Evolutionary conservation across 768 basidiomycete genomes (phyloP), one percentile per base, ranked within the genome.

Genomic region (Trametes meyenii): DNA sequence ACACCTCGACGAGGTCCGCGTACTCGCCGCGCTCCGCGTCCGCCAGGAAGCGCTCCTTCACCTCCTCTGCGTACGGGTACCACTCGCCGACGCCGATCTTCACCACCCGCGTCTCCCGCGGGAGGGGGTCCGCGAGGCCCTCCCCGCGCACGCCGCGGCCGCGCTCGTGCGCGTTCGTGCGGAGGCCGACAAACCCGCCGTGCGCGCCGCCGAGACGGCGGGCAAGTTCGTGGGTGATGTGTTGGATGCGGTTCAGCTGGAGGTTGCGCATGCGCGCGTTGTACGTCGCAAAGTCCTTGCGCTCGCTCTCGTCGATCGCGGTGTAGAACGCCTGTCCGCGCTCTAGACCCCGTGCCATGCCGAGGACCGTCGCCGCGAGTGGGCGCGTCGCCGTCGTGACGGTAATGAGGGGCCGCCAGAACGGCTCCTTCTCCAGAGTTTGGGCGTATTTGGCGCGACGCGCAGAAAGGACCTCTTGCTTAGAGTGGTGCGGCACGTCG

Each of bases 381-480:
- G 80, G 79, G 17, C 79, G 78, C 8, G 79, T 81, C 10, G 79
- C 73, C 38, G 78, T 58, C 0, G 78, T 79, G 46, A 79, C 58
- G 12, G 76, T 72, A 17, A 81, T 36, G 39, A 81, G 60, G 0
- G 81, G 80, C 0, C 75, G 75, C 74, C 76, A 79, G 66, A 77
- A 79, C 16, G 77, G 76, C 43, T 60, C 50, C 1, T 60, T 46
- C 12, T 46, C 36, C 16, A 79, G 71, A 0, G 68, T 71, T 17
- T 69, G 65, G 10, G 74, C 46, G 63, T 78, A 79, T 21, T 62
- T 51, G 6, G 39, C 50, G n/a, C 77, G 76, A 17, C 69, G 46
- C 44, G 26, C 19, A 8, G 23, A n/a, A 10, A 48, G 36, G 5
- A 49, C 45, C 17, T 49, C 29, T 14, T 42, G 39, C 33, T n/a